Evolutionary conservation across 192 early-diverging fungal species (phyloP).

Genomic region (Podila minutissima): DNA sequence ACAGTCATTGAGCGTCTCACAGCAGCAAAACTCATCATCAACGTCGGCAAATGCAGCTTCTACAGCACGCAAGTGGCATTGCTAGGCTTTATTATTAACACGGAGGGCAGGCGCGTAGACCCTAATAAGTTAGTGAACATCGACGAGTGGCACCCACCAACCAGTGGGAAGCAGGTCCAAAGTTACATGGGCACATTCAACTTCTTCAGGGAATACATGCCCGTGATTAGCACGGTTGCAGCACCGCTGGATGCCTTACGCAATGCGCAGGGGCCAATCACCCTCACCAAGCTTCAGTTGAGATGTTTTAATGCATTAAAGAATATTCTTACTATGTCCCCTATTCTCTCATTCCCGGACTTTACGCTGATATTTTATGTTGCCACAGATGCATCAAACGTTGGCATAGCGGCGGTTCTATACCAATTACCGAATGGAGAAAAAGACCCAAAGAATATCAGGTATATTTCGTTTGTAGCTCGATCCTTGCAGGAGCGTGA

Average conservation of each 20-base stretch:
- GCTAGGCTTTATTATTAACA: no score
- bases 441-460: conserved; percentile 13
- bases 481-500: conserved; percentile 23
- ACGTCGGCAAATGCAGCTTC: no score
- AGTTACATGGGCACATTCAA: no score
- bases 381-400: conserved; percentile 46
- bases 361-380: conserved; percentile 25
- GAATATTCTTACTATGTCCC: neutral
- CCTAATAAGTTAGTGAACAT: no score
- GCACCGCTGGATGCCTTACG: conserved; percentile 14
- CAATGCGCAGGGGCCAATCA: neutral
- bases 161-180: no score
- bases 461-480: conserved; percentile 47
- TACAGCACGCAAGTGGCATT: no score
- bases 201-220: no score
- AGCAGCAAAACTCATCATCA: no score
- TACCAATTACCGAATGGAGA: conserved; percentile 27
- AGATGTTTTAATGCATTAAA: conserved; percentile 15
- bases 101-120: no score
- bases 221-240: no score
- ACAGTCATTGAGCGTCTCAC: no score
- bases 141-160: no score
- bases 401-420: conserved; percentile 37
- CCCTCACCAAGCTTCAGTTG: neutral
- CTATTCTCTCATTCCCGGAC: conserved; percentile 29